phyloP scores from a whole-genome alignment of 441 rosid genomes.

The Populus hybrid region DNA sequence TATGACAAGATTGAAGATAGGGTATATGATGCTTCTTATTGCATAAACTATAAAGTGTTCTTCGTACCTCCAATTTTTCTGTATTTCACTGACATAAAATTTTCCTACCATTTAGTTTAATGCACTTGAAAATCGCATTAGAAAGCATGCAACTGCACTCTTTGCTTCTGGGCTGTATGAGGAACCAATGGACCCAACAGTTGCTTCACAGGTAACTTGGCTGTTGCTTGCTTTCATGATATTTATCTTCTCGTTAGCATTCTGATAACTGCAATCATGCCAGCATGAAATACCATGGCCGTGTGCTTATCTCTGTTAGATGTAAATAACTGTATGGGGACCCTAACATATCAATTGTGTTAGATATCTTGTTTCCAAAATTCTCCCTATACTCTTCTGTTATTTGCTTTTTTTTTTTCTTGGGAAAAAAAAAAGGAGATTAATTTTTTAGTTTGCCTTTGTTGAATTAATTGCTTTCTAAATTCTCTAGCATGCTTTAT shows the following conservation, averaged over 20 bases:
- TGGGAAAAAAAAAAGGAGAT: neutral
- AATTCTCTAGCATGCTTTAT: neutral
- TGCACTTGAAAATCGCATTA: constrained; percentile 72
- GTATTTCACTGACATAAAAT: constrained; percentile 13
- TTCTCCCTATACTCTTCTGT: neutral
- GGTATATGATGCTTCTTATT: constrained; percentile 37
- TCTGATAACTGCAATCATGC: neutral
- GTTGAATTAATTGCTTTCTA: neutral
- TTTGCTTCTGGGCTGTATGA: constrained; percentile 61
- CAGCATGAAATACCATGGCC: neutral
- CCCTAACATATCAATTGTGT: neutral
- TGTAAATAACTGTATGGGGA: neutral
- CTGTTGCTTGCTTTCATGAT: neutral
- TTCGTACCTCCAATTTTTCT: constrained; percentile 11
- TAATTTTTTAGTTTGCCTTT: neutral
- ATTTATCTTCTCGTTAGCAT: neutral
- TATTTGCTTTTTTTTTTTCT: neutral
- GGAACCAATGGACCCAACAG: constrained; percentile 80
- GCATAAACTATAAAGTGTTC: constrained; percentile 3
- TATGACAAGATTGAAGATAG: constrained; percentile 82
- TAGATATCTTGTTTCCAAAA: neutral
- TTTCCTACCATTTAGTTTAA: constrained; percentile 44
- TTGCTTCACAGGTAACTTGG: constrained; percentile 81
- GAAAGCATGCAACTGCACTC: constrained; percentile 52
- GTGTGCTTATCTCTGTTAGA: neutral